Base-by-base conservation (phyloP, 2,329 filamentous ascomycete species). In the Rhytidhysteron rufulum region DNA sequence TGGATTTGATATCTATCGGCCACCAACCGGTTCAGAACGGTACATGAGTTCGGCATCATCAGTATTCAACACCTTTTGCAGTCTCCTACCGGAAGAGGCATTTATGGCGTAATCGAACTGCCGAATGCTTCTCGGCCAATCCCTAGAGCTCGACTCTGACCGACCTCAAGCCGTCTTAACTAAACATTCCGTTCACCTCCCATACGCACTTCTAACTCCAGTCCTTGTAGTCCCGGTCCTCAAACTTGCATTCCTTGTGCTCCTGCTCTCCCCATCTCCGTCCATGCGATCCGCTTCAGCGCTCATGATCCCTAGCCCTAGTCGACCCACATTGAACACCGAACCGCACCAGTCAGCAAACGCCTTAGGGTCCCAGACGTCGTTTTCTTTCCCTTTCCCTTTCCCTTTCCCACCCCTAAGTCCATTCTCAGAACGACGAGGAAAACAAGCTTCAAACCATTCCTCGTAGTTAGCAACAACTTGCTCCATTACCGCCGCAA, bases 401-500 rank as follows among this genome's bases (percentile, higher is more conserved):
- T 80, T 80, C 43, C 65, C 62, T 39, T 55, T 60, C 49, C 63
- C 60, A 15, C 50, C 54, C 17, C 47, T 13, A 27, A 27, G 13
- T 21, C 52, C 55, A 41, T 47, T 48, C 41, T 48, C 45, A 39
- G 54, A 13, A 53, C 16, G 57, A 57, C 37, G 66, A 51, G 37
- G 71, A 72, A 7, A 73, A 73, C 18, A 65, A 67, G 21, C 82
- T 27, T 27, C 78, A 45, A 80, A 80, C 65, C 82, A 85, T 5
- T 77, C 73, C 55, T 85, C 80, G 51, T 85, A 85, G 8, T 71
- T 71, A 55, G 78, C 72, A 13, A 80, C 71, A 11, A 83, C 77
- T 46, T 75, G 75, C 53, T 83, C 81, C 58, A 82, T 74, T 18
- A 85, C 80, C 2, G 82, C 82, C 11, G 75, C 78, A 4, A 84